phyloP scores from a whole-genome alignment of 352 stramenopile genomes.

The Phytophthora brassicae region DNA sequence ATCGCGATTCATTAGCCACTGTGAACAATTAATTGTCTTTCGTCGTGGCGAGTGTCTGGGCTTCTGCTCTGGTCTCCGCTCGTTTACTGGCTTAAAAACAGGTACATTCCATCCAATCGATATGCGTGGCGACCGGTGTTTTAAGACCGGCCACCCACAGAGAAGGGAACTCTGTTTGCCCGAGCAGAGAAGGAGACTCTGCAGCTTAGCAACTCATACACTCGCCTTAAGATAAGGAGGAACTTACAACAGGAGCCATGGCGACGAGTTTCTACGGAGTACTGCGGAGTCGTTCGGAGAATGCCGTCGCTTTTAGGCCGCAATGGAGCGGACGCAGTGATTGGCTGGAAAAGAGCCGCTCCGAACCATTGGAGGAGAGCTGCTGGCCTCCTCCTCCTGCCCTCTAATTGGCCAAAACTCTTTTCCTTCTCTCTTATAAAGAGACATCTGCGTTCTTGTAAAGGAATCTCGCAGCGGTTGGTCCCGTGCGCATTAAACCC shows the following conservation, averaged over 20 bases:
- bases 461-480: slow-evolving; percentile 45
- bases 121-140: slow-evolving; percentile 46
- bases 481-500: slow-evolving; percentile 28
- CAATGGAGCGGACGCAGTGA: slow-evolving; percentile 2
- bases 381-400: not conserved
- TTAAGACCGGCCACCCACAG: slow-evolving; percentile 49
- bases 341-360: slow-evolving; percentile 24
- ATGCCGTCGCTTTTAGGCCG: slow-evolving; percentile 9
- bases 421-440: slow-evolving; percentile 8
- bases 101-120: slow-evolving; percentile 28
- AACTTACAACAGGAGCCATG: slow-evolving; percentile 67
- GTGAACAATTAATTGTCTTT: slow-evolving; percentile 11
- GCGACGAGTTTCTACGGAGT: slow-evolving; percentile 31
- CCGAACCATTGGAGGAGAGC: slow-evolving; percentile 41
- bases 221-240: slow-evolving; percentile 11
- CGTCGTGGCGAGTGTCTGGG: slow-evolving; percentile 24
- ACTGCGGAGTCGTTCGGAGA: slow-evolving; percentile 44
- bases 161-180: slow-evolving; percentile 91
- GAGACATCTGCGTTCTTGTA: slow-evolving; percentile 35
- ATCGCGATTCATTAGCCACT: not conserved
- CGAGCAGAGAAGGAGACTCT: slow-evolving; percentile 86
- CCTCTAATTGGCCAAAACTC: slow-evolving; percentile 42
- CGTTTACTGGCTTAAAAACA: slow-evolving; percentile 10
- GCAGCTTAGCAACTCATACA: slow-evolving; percentile 85
- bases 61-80: not conserved